phyloP scores from a whole-genome alignment of 495 filamentous ascomycete genomes.

The Podospora didyma region DNA sequence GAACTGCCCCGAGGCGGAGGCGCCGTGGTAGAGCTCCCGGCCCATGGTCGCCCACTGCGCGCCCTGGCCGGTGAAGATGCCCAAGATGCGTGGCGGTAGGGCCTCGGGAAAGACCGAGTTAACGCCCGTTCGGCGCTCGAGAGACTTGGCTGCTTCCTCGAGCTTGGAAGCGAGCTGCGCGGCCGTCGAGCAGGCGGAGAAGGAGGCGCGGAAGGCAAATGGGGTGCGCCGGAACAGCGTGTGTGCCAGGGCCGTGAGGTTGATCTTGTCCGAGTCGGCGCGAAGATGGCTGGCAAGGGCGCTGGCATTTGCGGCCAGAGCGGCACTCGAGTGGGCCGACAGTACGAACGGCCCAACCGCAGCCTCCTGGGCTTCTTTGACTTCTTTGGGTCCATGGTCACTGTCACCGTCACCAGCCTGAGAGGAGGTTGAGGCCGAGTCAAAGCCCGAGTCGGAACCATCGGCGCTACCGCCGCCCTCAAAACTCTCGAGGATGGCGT shows the following conservation, averaged over 20 bases:
- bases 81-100: constrained; percentile 1
- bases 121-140: neutral
- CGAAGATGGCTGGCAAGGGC: neutral
- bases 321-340: neutral
- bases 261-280: neutral
- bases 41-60: constrained; percentile 49
- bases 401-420: neutral
- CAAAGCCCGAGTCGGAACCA: neutral
- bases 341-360: neutral
- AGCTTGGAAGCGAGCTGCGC: neutral
- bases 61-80: constrained; percentile 30
- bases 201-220: neutral
- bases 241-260: neutral
- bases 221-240: neutral
- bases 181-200: neutral
- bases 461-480: neutral
- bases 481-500: constrained; percentile 20
- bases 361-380: neutral
- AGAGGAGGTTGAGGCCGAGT: neutral
- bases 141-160: neutral
- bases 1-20: constrained; percentile 5
- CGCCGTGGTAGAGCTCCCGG: constrained; percentile 22
- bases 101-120: neutral
- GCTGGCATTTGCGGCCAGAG: neutral
- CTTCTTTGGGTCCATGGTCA: neutral